Base-by-base conservation (phyloP, 73 alveolate genomes). In the Effrenium voratum region DNA sequence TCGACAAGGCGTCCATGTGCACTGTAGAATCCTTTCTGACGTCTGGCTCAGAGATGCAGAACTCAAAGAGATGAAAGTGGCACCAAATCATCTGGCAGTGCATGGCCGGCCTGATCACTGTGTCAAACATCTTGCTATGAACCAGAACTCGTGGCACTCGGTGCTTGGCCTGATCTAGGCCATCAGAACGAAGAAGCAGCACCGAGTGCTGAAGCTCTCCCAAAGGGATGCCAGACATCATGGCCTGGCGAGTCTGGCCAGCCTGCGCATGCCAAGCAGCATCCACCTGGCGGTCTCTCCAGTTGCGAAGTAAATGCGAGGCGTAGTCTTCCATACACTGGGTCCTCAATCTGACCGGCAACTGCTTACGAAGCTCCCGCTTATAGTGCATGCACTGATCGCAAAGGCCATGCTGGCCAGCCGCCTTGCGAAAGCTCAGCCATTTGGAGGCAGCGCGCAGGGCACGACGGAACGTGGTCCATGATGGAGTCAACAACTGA, bases 141-240 rank as follows among this genome's bases (percentile, higher is more conserved):
- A 40, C 55, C 34, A 38, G 84, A 5, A 55, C 32, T 24, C 84
- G n/a, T 22, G 84, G 84, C 57, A 73, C 84, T 40, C 40, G 34
- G 41, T 73, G 84, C 55, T 73, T 73, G 5, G 84, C 84, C 16
- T 73, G 84, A 40, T 73, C 84, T n/a, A 73, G 84, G 3, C 84
- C 84, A 55, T 73, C 84, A 38, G 84, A 73, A 3, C 84, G 52
- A 36, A 70, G 28, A 26, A 70, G 49, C 28, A 70, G 82, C 49
- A 70, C 82, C 28, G 47, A 32, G 28, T 45, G 34, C 47, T 45
- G 82, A n/a, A n/a, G 82, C 28, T 24, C 24, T 70, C 82, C 49
- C 5, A 70, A 70, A 2, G 16, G 28, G 82, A n/a, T 34, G 82
- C 34, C 49, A 70, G 49, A 70, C 82, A n/a, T 47, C 28, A 70